phyloP scores from a whole-genome alignment of 352 stramenopile species.

The Globisporangium parvum region DNA sequence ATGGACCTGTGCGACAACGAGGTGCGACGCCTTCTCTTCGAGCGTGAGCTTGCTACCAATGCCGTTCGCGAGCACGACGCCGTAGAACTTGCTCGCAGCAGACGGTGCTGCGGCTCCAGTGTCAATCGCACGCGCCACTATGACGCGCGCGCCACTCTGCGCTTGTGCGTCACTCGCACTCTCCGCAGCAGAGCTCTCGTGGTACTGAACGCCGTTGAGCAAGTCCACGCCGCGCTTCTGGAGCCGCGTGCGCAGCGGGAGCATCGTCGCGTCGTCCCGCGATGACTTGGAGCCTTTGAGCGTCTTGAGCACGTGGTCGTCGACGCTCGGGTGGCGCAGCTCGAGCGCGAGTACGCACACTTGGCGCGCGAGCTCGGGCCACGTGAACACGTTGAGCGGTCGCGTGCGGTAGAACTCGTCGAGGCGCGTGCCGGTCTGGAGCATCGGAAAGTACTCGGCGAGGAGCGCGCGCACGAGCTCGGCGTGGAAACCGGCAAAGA shows the following conservation, averaged over 20 bases:
- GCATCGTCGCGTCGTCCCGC: conserved; percentile 57
- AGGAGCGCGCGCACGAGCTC: conserved; percentile 47
- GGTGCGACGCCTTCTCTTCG: conserved; percentile 26
- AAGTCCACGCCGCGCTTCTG: conserved; percentile 36
- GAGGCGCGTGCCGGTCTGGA: conserved; percentile 62
- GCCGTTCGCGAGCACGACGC: conserved; percentile 36
- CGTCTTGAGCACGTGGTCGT: conserved; percentile 70
- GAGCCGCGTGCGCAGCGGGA: conserved; percentile 39
- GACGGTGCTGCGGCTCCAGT: conserved; percentile 7
- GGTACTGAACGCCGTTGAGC: conserved; percentile 43
- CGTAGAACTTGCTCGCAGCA: conserved; percentile 30
- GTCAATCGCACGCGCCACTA: neutral
- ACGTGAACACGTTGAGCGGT: conserved; percentile 72
- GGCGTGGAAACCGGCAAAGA: conserved; percentile 47
- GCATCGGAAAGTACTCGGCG: conserved; percentile 56
- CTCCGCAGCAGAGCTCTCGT: conserved; percentile 19
- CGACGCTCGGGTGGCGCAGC: conserved; percentile 51
- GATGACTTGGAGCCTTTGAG: conserved; percentile 72
- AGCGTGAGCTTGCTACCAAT: conserved; percentile 32
- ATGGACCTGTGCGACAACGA: conserved; percentile 37
- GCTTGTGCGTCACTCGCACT: neutral
- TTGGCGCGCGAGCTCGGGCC: conserved; percentile 73
- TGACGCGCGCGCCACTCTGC: neutral
- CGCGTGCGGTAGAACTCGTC: conserved; percentile 70
- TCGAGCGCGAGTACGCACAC: conserved; percentile 74